phyloP scores from a whole-genome alignment of 345 rosid genomes.

The Hypericum androsaemum region DNA sequence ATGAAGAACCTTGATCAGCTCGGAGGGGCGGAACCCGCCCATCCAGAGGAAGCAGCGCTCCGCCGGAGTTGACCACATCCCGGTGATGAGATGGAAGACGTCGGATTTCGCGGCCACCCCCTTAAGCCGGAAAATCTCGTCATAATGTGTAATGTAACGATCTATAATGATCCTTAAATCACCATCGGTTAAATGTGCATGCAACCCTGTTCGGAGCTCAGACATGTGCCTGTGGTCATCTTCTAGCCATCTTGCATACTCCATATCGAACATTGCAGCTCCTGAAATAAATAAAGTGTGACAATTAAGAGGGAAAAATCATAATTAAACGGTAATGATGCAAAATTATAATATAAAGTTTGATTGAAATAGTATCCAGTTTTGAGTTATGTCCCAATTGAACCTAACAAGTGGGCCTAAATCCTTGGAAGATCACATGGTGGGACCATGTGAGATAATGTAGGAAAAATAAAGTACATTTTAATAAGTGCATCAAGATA shows the following conservation, averaged over 20 bases:
- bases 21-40: conserved; percentile 95
- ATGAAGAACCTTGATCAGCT: conserved; percentile 66
- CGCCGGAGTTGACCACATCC: conserved; percentile 80
- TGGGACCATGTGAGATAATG: too few relatives aligned
- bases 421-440: too few relatives aligned
- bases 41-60: conserved; percentile 99
- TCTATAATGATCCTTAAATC: conserved; percentile 67
- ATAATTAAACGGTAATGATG: neutral
- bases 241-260: conserved; percentile 87
- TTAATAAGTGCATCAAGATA: too few relatives aligned
- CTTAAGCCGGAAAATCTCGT: conserved; percentile 71
- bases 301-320: neutral
- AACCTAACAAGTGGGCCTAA: too few relatives aligned
- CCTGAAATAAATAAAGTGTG: conserved; percentile 27
- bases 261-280: conserved; percentile 88
- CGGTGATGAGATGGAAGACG: conserved; percentile 76
- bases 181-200: conserved; percentile 63
- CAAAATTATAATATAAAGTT: too few relatives aligned
- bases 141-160: conserved; percentile 71
- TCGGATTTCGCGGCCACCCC: conserved; percentile 65
- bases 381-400: too few relatives aligned
- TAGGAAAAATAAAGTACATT: too few relatives aligned
- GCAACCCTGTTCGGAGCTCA: conserved; percentile 64
- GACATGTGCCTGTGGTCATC: conserved; percentile 80
- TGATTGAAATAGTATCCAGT: too few relatives aligned